Evolutionary conservation across 164 flowering plant species (phyloP).

Genomic region (Dillenia suffruticosa): DNA sequence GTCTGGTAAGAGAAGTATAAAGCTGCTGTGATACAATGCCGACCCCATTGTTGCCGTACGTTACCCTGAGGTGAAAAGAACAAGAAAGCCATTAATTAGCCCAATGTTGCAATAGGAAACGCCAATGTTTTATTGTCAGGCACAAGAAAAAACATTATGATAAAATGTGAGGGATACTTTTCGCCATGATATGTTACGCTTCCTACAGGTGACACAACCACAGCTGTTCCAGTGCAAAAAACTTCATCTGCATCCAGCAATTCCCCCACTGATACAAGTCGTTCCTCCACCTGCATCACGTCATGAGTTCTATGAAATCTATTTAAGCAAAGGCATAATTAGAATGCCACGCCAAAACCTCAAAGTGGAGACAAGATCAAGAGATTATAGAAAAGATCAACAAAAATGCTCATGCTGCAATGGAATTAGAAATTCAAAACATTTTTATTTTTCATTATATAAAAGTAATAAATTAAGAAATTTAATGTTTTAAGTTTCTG

Average conservation of each 20-base stretch:
- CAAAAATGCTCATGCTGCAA: no score
- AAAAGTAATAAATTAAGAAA: no score
- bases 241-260: slow-evolving; percentile 93
- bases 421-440: no score
- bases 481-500: no score
- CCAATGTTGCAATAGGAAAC: no score
- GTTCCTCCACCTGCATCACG: slow-evolving; percentile 69
- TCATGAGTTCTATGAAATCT: no score
- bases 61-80: slow-evolving; percentile 34
- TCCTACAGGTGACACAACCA: slow-evolving; percentile 85
- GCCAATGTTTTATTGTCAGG: neutral
- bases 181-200: slow-evolving; percentile 70
- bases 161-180: slow-evolving; percentile 39
- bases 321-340: no score
- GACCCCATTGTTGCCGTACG: slow-evolving; percentile 54
- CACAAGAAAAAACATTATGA: neutral
- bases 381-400: no score
- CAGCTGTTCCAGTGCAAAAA: slow-evolving; percentile 90
- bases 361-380: no score
- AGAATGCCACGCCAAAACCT: no score
- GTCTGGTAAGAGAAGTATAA: slow-evolving; percentile 62
- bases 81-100: no score
- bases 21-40: slow-evolving; percentile 70
- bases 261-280: slow-evolving; percentile 63
- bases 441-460: no score